Percentiles rank a stretch among this genome's conserved stretches.
Conservation (phyloP, 148 eudicot species). For the Silene uniflora region DNA sequence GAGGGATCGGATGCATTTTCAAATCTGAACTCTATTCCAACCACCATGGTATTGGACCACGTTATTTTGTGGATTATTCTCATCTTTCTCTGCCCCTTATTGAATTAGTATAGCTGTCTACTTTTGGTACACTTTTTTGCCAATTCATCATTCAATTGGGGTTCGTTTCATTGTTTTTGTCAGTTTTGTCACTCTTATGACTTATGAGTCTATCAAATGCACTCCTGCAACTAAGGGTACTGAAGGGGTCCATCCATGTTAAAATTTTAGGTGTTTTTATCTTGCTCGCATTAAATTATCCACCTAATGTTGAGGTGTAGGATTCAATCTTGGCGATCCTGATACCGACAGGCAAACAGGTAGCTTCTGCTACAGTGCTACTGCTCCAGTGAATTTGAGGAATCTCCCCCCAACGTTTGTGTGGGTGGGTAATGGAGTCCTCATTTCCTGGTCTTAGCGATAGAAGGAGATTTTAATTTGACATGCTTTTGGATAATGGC, state of each 20-base stretch:
- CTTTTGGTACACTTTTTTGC: background rate
- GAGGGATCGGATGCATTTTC: conserved; percentile 95
- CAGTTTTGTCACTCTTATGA: background rate
- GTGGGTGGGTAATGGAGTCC: background rate
- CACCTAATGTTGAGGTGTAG: conserved; percentile 11
- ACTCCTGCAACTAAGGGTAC: background rate
- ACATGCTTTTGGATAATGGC: background rate
- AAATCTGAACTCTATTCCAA: conserved; percentile 92
- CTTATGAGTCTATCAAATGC: background rate
- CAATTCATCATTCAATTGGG: background rate
- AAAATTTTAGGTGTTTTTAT: conserved; percentile 3
- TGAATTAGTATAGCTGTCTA: background rate
- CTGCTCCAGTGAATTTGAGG: background rate
- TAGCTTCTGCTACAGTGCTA: background rate
- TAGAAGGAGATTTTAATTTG: background rate
- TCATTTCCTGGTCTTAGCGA: background rate
- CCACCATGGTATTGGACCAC: conserved; percentile 98
- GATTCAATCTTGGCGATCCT: background rate
- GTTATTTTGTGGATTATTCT: conserved; percentile 69
- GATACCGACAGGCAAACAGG: background rate
- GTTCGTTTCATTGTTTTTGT: background rate
- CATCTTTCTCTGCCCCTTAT: conserved; percentile 16
- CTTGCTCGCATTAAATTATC: background rate
- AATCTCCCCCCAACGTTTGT: background rate
- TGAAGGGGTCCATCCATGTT: conserved; percentile 12